Conservation (phyloP, 176 grass and related monocot genomes). For the Canna indica region DNA sequence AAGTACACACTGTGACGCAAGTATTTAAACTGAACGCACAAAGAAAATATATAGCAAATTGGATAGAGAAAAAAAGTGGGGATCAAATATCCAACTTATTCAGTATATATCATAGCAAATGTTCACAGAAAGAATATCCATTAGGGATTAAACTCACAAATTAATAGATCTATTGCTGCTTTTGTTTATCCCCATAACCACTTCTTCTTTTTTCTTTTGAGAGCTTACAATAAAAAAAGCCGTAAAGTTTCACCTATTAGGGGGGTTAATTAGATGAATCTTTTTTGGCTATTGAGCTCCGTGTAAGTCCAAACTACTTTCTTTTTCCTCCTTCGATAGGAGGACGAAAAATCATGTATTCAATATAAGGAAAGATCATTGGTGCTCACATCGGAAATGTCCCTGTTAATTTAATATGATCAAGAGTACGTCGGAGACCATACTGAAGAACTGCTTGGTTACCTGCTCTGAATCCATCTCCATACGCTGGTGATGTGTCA, state of each 20-base stretch:
- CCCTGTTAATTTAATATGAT: slow-evolving; percentile 7
- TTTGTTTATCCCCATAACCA: background rate
- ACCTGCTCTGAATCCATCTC: slow-evolving; percentile 8
- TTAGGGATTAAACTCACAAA: background rate
- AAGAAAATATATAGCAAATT: background rate
- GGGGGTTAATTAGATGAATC: no score
- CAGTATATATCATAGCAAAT: background rate
- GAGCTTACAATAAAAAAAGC: background rate
- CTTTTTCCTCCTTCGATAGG: background rate
- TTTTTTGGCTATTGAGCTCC: no score
- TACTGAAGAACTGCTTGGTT: background rate
- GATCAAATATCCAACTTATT: background rate
- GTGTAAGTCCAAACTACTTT: no score
- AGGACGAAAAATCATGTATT: background rate
- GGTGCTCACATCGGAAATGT: background rate
- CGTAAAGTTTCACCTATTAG: no score
- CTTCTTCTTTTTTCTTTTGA: background rate
- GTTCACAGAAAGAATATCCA: background rate
- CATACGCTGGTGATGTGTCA: slow-evolving; percentile 1
- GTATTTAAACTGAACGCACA: background rate
- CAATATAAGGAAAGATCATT: background rate
- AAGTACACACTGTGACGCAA: no score
- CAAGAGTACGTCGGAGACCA: background rate
- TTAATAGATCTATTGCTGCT: background rate
- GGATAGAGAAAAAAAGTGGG: no score